Evolutionary conservation across 306 rosid species (phyloP).

Genomic region (Malus orientalis): DNA sequence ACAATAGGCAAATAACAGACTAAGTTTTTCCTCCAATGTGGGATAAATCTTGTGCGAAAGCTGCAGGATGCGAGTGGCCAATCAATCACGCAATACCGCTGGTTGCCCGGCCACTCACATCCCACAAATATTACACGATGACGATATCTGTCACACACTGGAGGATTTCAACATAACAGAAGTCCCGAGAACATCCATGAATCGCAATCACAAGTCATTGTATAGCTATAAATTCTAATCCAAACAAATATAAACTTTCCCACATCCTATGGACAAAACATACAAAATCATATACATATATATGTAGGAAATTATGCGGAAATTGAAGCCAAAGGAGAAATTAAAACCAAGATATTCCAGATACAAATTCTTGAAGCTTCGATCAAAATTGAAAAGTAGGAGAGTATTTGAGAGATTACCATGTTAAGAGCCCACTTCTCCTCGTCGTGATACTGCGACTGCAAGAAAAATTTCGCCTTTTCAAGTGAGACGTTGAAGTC

Average conservation of each 20-base stretch:
- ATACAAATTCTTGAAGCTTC: background rate
- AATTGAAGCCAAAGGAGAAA: background rate
- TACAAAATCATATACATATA: background rate
- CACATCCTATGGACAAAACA: too few relatives aligned
- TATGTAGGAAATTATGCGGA: background rate
- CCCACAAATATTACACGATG: background rate
- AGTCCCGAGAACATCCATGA: background rate
- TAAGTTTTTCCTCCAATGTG: background rate
- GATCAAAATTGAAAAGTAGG: background rate
- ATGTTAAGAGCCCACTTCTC: slow-evolving; percentile 73
- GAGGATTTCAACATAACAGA: background rate
- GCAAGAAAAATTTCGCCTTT: slow-evolving; percentile 42
- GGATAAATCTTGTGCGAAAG: background rate
- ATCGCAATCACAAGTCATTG: background rate
- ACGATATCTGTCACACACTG: background rate
- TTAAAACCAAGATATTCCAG: background rate
- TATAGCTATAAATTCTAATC: background rate
- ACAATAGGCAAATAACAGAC: background rate
- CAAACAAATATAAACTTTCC: background rate
- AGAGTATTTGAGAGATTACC: slow-evolving; percentile 30
- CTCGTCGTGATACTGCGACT: slow-evolving; percentile 61
- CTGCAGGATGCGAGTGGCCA: background rate
- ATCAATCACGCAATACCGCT: background rate
- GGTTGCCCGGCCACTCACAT: background rate
- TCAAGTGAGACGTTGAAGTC: slow-evolving; percentile 43